These are phyloP conservation scores for Pulveroboletus ravenelii DNA, from an alignment of 768 basidiomycete species.

Conservation along the genomic window DNA sequence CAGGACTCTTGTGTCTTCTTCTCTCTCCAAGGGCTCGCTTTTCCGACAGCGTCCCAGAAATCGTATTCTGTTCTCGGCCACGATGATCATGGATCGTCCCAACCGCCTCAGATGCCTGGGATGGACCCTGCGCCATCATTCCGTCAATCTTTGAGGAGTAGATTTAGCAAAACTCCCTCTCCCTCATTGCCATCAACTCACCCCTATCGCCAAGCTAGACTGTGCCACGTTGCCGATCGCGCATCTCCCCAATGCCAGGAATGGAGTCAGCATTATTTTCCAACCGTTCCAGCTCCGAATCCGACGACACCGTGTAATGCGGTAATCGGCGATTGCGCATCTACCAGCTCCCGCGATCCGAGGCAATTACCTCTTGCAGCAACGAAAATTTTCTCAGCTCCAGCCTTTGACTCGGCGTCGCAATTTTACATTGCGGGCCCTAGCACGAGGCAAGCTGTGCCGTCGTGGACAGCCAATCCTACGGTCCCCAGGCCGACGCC, in stretches of 20 bases:
- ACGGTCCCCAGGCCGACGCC: not conserved
- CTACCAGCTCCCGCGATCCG: not conserved
- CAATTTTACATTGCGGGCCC: conserved; percentile 1
- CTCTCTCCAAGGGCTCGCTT: not conserved
- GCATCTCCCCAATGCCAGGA: conserved; percentile 2
- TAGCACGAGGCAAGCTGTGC: not conserved
- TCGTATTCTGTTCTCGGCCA: conserved; percentile 3
- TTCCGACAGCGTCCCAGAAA: not conserved
- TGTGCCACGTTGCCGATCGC: conserved; percentile 12
- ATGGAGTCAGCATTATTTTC: not conserved
- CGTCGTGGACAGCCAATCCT: not conserved
- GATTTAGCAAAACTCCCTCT: not conserved
- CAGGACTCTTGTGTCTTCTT: not conserved
- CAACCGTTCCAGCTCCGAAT: not conserved
- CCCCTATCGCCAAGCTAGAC: conserved; percentile 15
- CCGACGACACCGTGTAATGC: not conserved
- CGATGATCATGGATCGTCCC: not conserved
- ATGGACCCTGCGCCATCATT: conserved; percentile 5
- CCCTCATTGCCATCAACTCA: conserved; percentile 7
- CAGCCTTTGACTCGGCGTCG: not conserved
- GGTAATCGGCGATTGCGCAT: not conserved
- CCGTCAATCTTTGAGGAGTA: conserved; percentile 2
- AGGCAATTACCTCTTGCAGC: not conserved
- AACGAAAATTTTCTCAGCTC: not conserved
- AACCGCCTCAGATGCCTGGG: not conserved